Evolutionary conservation across 805 yeast species (phyloP), one percentile per base, ranked within the genome.

Genomic region (Isabelozyma rhagii): DNA sequence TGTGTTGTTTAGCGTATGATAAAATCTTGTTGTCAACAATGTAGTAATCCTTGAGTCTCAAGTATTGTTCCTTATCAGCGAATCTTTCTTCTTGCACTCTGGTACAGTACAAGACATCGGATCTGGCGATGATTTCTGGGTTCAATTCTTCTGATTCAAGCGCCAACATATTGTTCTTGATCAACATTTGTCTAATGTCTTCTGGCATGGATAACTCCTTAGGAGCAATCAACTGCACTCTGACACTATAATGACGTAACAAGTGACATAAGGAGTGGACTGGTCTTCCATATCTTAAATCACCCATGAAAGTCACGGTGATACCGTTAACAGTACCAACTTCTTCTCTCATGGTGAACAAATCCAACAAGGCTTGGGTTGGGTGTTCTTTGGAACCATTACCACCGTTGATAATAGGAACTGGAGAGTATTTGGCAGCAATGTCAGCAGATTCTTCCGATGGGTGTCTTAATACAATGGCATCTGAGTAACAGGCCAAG

Each of bases 301-400:
- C 99, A 66, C 99, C 99, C 97, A 94, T 91, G 72, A 94, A 94
- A 4, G 99, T 94, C 56, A 94, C 94, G 38, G 97, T 91, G 65
- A 96, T 87, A 68, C 98, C 97, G 69, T 94, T 94, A 48, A 96
- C 97, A 51, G 98, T 90, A 68, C 99, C 99, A 56, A 94, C 79
- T 77, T 94, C 99, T 74, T 94, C 99, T 77, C 99, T 89, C 62
- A 94, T 94, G 47, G 99, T 94, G 81, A 93, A 94, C 71, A 94
- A 77, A 69, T 94, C 99, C 64, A 96, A 79, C 77, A 94, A 89
- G 2, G 99, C 99, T 75, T 94, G 99, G 21, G 98, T 89, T 63
- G 99, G 99, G 72, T 94, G 99, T 77, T 94, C 99, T 71, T 90
- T 85, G 47, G 97, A 79, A 39, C 99, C 99, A 68, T 94, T 94